Conservation (phyloP, 768 basidiomycete species). For the Termitomyces sp. region DNA sequence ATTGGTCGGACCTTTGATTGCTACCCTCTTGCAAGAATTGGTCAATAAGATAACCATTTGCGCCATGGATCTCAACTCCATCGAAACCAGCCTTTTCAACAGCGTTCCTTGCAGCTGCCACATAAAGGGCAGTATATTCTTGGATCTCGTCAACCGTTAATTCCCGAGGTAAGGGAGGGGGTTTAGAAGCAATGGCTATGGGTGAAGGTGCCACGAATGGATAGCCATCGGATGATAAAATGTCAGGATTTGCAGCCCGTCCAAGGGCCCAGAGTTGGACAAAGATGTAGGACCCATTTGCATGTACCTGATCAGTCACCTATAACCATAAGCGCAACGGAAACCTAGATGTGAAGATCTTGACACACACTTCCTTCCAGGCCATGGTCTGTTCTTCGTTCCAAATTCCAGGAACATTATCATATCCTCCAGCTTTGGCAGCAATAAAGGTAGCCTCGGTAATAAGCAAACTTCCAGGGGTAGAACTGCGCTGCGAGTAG, state of each 20-base stretch:
- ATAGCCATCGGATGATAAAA: constrained; percentile 29
- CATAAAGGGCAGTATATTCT: constrained; percentile 46
- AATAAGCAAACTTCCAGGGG: constrained; percentile 37
- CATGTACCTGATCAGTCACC: constrained; percentile 56
- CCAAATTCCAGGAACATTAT: constrained; percentile 60
- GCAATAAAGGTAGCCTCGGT: constrained; percentile 46
- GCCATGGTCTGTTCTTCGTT: constrained; percentile 50
- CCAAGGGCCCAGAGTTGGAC: constrained; percentile 51
- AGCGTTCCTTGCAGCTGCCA: constrained; percentile 49
- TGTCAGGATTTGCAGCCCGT: constrained; percentile 25
- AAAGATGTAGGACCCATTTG: constrained; percentile 36
- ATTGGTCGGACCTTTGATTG: constrained; percentile 59
- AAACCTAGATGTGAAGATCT: neutral
- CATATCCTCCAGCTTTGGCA: constrained; percentile 40
- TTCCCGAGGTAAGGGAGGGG: constrained; percentile 32
- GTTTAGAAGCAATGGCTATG: constrained; percentile 24
- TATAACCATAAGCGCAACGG: constrained; percentile 13
- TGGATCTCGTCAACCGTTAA: constrained; percentile 44
- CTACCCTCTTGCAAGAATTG: constrained; percentile 56
- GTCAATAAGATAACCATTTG: constrained; percentile 47
- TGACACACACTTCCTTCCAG: constrained; percentile 46
- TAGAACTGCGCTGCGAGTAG: constrained; percentile 30
- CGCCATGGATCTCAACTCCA: constrained; percentile 47
- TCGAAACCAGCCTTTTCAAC: constrained; percentile 61
- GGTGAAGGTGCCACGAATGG: constrained; percentile 8